A percentile compares a stretch with the other conserved stretches of the same genome.
Conservation (phyloP, 768 basidiomycete species). For the Psilocybe azurescens region DNA sequence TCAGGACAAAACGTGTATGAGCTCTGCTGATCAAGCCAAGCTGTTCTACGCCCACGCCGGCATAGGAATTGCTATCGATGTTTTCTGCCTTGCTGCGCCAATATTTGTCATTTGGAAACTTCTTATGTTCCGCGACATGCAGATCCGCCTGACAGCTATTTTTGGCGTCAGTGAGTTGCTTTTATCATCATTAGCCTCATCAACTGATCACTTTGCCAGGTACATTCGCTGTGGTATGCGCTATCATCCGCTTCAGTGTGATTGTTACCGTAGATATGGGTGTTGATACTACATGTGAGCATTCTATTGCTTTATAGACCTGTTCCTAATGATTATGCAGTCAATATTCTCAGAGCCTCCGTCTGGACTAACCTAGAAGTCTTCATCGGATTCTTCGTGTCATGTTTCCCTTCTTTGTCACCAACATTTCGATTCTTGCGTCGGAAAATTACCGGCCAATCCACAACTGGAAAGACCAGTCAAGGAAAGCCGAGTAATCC, state of each 20-base stretch:
- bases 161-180: slow-evolving; percentile 1
- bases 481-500: slow-evolving; percentile 1
- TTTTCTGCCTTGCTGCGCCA: slow-evolving; percentile 1
- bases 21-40: slow-evolving; percentile 5
- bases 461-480: slow-evolving; percentile 2
- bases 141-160: slow-evolving; percentile 4
- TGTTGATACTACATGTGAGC: slow-evolving; percentile 2
- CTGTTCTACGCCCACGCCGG: slow-evolving; percentile 9
- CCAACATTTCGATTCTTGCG: slow-evolving; percentile 3
- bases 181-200: neutral
- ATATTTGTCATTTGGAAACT: slow-evolving; percentile 7
- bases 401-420: slow-evolving; percentile 1
- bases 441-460: slow-evolving; percentile 1
- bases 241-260: slow-evolving; percentile 7
- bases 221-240: slow-evolving; percentile 3
- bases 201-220: neutral
- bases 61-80: slow-evolving; percentile 4
- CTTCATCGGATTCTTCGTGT: slow-evolving; percentile 8
- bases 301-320: too few relatives aligned
- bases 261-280: slow-evolving; percentile 9
- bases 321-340: neutral
- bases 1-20: neutral
- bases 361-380: slow-evolving; percentile 6
- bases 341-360: slow-evolving; percentile 3
- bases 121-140: slow-evolving; percentile 9